Percentiles rank a stretch among this genome's conserved stretches.
These are phyloP conservation scores for Beauveria brongniartii DNA, from an alignment of 2,329 filamentous ascomycete species.

Conservation along the genomic window DNA sequence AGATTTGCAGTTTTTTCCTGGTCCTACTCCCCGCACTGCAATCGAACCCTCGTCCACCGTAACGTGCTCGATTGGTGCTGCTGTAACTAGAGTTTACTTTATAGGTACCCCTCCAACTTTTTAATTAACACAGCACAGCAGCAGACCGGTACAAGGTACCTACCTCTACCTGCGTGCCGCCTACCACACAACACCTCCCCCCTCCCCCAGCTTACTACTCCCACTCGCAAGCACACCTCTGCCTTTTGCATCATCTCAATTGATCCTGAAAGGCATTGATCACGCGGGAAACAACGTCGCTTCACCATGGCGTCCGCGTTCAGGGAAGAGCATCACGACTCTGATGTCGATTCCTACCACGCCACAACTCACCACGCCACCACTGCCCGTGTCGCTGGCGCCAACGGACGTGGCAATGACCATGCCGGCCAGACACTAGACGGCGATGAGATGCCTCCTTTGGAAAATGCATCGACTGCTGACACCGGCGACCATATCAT, in stretches of 20 bases:
- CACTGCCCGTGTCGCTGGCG: neutral
- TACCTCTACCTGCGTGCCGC: neutral
- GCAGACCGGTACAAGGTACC: too few species aligned
- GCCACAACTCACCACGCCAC: neutral
- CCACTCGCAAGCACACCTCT: neutral
- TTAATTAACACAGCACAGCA: neutral
- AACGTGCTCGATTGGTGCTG: neutral
- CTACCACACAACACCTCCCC: neutral
- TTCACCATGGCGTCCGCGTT: constrained; percentile 10
- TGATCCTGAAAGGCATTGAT: neutral
- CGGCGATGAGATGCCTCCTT: neutral
- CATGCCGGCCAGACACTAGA: neutral
- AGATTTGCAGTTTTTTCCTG: neutral
- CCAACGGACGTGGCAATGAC: neutral
- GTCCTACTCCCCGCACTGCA: neutral
- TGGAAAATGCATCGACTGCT: neutral
- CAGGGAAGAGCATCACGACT: constrained; percentile 3
- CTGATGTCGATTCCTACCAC: neutral
- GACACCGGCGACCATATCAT: constrained; percentile 2
- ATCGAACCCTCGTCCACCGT: neutral
- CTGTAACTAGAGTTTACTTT: neutral
- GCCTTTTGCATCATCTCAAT: neutral
- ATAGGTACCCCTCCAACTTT: neutral
- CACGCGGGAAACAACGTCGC: neutral
- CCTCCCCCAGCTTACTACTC: neutral